Conservation (phyloP, 2,329 filamentous ascomycete species). For the Sclerotinia minor region DNA sequence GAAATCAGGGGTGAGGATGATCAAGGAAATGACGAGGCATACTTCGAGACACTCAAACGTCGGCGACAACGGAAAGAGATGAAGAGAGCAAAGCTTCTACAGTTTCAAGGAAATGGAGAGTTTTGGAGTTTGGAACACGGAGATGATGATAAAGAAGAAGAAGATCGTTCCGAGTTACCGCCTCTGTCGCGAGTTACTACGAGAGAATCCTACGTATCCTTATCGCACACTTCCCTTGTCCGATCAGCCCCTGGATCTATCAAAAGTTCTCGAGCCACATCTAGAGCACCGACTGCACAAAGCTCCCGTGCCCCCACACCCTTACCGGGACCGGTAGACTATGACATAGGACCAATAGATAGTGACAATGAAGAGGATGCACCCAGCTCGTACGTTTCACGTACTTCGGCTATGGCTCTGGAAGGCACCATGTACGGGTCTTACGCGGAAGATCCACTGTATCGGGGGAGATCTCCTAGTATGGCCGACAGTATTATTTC, state of each 20-base stretch:
- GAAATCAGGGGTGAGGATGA: conserved; percentile 63
- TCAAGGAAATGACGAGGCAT: conserved; percentile 58
- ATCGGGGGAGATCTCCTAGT: conserved; percentile 72
- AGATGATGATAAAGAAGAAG: conserved; percentile 51
- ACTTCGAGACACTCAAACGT: conserved; percentile 59
- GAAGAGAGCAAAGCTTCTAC: conserved; percentile 57
- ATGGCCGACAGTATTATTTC: conserved; percentile 76
- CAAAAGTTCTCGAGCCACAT: conserved; percentile 23
- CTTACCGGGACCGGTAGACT: conserved; percentile 41
- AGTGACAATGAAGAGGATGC: conserved; percentile 57
- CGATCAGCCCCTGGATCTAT: conserved; percentile 38
- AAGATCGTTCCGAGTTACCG: conserved; percentile 38
- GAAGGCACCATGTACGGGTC: conserved; percentile 78
- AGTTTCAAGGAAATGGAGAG: conserved; percentile 55
- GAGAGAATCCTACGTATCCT: conserved; percentile 33
- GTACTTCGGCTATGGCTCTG: conserved; percentile 52
- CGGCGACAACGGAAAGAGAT: conserved; percentile 58
- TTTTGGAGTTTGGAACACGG: conserved; percentile 87
- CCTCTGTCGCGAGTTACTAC: conserved; percentile 36
- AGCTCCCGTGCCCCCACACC: conserved; percentile 42
- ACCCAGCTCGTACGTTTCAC: conserved; percentile 53
- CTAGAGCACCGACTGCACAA: conserved; percentile 35
- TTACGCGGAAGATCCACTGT: conserved; percentile 58
- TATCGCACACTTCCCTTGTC: conserved; percentile 28
- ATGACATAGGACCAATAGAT: conserved; percentile 42